A percentile compares a stretch with the other conserved stretches of the same genome.
Conservation (phyloP, 129 eudicot genomes). For the Centella asiatica region DNA sequence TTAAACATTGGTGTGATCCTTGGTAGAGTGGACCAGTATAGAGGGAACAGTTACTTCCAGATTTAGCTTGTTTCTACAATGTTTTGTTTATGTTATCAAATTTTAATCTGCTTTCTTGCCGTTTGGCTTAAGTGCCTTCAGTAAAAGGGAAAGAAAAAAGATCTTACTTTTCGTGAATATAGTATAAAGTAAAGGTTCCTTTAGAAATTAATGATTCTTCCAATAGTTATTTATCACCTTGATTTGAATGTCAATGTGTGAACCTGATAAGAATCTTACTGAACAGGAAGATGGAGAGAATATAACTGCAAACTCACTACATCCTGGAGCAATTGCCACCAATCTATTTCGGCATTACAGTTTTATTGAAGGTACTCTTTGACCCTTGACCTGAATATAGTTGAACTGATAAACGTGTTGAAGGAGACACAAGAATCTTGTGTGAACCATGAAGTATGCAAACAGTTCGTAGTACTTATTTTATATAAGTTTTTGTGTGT, state of each 20-base stretch:
- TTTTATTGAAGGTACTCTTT: constrained; percentile 39
- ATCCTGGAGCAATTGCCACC: constrained; percentile 75
- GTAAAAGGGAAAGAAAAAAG: not conserved
- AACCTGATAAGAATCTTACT: not conserved
- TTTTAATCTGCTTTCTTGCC: not conserved
- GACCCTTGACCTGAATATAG: constrained; percentile 1
- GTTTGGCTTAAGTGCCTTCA: not conserved
- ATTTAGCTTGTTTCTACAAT: too few species aligned
- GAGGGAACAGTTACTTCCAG: too few species aligned
- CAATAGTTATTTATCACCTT: not conserved
- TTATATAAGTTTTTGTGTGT: too few species aligned
- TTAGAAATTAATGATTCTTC: not conserved
- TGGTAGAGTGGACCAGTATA: too few species aligned
- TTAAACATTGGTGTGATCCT: too few species aligned
- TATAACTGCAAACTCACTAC: constrained; percentile 86
- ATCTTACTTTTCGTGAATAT: not conserved
- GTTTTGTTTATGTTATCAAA: too few species aligned
- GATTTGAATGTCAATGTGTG: not conserved
- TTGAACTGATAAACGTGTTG: not conserved
- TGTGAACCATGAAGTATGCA: too few species aligned
- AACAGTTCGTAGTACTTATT: too few species aligned
- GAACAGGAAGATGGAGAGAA: constrained; percentile 54
- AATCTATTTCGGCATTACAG: constrained; percentile 63
- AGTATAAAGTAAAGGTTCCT: too few species aligned
- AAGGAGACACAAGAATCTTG: not conserved